Evolutionary conservation across 1,284 basidiomycete genomes (phyloP), one percentile per base, ranked within the genome.

Genomic region (Cryptococcus wingfieldii): DNA sequence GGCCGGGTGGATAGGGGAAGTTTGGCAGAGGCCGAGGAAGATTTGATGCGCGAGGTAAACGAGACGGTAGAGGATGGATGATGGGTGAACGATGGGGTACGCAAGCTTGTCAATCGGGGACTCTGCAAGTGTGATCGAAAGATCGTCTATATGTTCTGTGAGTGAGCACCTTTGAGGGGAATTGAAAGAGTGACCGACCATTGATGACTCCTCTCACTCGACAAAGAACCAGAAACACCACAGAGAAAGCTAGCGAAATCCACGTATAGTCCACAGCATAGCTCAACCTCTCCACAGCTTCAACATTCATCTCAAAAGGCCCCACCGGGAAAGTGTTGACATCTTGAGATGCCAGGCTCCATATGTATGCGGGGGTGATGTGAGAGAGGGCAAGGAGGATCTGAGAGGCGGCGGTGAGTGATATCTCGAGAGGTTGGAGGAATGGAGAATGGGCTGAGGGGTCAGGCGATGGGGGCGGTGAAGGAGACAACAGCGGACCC

Each of bases 201-300:
- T 44, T 41, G 8, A 54, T 43, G 8, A 39, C 38, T 5, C 53
- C 53, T 9, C 53, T 41, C 10, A 50, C 38, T 13, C 50, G 44
- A 38, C 53, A 54, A 2, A 54, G 25, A 13, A 54, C 47, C 47
- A 54, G 27, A 27, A 54, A 54, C 10, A 41, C 50, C 37, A 49
- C 53, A 10, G 53, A 37, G 34, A 54, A 54, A 7, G 47, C 43
- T 6, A 42, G 38, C 18, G 47, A 49, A 18, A 54, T 54, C 53
- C 53, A 54, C 9, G 47, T 43, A 28, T 39, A 54, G 27, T 54
- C 53, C 28, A 54, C 53, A 12, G 47, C 39, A 27, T 42, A 54
- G 25, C 38, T 31, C 47, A 50, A 25, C 3, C 53, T 48, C 25
- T 25, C 37, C 23, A 54, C 39, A 3, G 47, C 53, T 7, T 31